Conservation (phyloP, 2,329 filamentous ascomycete genomes). For the Alternaria incomplexa region DNA sequence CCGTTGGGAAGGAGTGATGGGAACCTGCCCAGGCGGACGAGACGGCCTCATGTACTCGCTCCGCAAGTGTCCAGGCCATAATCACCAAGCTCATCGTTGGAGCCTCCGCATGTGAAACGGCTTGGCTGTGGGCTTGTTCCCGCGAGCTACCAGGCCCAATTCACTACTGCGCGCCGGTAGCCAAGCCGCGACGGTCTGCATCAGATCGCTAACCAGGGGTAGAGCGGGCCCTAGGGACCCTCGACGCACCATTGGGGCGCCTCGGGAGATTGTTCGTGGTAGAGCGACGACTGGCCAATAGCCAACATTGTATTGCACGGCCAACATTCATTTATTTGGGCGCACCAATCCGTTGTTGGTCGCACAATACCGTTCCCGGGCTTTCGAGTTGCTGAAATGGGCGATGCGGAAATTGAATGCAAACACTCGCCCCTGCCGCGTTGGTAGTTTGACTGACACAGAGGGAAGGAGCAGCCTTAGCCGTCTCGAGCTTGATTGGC, state of each 20-base stretch:
- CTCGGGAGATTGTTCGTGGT: slow-evolving; percentile 21
- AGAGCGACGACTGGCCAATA: neutral
- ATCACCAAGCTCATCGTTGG: slow-evolving; percentile 43
- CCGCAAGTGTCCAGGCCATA: slow-evolving; percentile 27
- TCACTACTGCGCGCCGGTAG: slow-evolving; percentile 25
- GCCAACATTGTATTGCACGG: neutral
- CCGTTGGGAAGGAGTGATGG: slow-evolving; percentile 10
- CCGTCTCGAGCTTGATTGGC: slow-evolving; percentile 21
- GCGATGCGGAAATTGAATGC: slow-evolving; percentile 12
- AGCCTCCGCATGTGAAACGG: slow-evolving; percentile 44
- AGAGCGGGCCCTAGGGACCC: neutral
- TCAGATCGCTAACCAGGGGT: neutral
- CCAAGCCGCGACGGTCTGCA: slow-evolving; percentile 19
- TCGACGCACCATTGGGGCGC: slow-evolving; percentile 24
- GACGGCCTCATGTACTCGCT: slow-evolving; percentile 39
- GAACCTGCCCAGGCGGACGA: slow-evolving; percentile 14
- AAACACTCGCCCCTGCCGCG: slow-evolving; percentile 11
- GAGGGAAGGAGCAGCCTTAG: slow-evolving; percentile 11
- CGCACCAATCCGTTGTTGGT: neutral
- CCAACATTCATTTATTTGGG: neutral
- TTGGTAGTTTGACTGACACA: slow-evolving; percentile 2
- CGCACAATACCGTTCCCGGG: slow-evolving; percentile 2
- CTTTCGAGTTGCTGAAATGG: slow-evolving; percentile 3
- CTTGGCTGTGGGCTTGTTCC: slow-evolving; percentile 41
- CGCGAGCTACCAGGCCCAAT: slow-evolving; percentile 34